Percentiles rank a stretch among this genome's conserved stretches.
Evolutionary conservation across 2,329 filamentous ascomycete species (phyloP).

Genomic region (Chrysosporium queenslandicum): DNA sequence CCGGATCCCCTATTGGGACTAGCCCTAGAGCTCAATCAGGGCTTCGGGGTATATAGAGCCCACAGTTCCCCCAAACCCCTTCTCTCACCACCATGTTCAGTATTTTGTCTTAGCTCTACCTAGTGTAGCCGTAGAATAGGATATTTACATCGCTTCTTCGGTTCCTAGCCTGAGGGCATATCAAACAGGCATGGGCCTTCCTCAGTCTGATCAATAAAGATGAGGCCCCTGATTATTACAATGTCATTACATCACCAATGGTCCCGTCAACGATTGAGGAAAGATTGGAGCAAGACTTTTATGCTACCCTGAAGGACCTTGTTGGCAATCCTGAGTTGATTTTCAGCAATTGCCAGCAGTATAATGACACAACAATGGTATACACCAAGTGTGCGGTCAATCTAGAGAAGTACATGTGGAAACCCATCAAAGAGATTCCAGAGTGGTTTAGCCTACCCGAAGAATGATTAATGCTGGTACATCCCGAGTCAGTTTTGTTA

Average conservation of each 20-base stretch:
- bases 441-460: constrained; percentile 51
- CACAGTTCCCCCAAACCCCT: too few species aligned
- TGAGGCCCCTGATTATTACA: constrained; percentile 82
- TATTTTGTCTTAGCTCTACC: too few species aligned
- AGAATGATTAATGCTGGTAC: constrained; percentile 10
- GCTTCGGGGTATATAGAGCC: too few species aligned
- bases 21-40: too few species aligned
- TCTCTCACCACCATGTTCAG: too few species aligned
- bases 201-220: constrained; percentile 73
- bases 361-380: constrained; percentile 76
- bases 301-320: constrained; percentile 71
- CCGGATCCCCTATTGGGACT: too few species aligned
- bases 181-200: constrained; percentile 74
- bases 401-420: constrained; percentile 76
- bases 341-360: constrained; percentile 77
- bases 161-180: too few species aligned
- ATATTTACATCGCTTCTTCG: too few species aligned
- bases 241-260: constrained; percentile 85
- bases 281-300: constrained; percentile 77
- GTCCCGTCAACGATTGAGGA: constrained; percentile 76
- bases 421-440: constrained; percentile 66
- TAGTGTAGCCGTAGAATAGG: too few species aligned
- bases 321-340: constrained; percentile 66
- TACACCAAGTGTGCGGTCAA: constrained; percentile 80
- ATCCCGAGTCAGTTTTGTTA: too few species aligned